Evolutionary conservation across 2,329 filamentous ascomycete genomes (phyloP), one percentile per base, ranked within the genome.

Genomic region (Cladosporium sp.): DNA sequence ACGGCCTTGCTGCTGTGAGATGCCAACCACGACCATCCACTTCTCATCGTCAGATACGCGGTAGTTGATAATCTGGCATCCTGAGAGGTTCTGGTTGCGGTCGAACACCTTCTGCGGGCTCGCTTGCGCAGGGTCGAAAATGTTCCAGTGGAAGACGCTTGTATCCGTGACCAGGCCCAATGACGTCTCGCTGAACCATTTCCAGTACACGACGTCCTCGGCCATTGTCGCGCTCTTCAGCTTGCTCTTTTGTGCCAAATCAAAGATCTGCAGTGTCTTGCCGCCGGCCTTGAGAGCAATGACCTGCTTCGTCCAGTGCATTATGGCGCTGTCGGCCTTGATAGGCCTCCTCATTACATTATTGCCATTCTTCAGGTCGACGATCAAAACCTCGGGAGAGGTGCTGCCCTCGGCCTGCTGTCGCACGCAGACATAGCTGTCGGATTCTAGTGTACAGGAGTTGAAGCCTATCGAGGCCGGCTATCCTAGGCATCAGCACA

Each of bases 61-160:
- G 83, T 99, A 99, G 84, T 98, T 99, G 87, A 99, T 99, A 80
- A 99, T 99, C 87, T 99, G 95, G 81, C 92, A 96, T 71, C 90
- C 91, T 74, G 86, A 87, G 65, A 99, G 87, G 78, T 97, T 97
- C 72, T 90, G 86, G 77, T 97, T 95, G 75, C 95, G 91, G 78
- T 98, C 94, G 78, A 98, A 99, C 74, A 96, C 84, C 85, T 99
- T 97, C 71, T 92, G 87, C 2, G 93, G 92, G 69, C 88, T 85
- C 66, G 89, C 85, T 79, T 96, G 92, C 69, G 87, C 86, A 61
- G 90, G 84, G 77, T 97, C 93, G 77, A 94, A 94, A 71, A 99
- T 92, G 78, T 99, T 92, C 95, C 95, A 99, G 83, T 99, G 95
- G 80, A 93, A 98, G 69, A 99, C 92, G 49, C 91, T 89, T 70